Conservation (phyloP, 805 yeast species). For the Sugiyamaella mastotermitis region DNA sequence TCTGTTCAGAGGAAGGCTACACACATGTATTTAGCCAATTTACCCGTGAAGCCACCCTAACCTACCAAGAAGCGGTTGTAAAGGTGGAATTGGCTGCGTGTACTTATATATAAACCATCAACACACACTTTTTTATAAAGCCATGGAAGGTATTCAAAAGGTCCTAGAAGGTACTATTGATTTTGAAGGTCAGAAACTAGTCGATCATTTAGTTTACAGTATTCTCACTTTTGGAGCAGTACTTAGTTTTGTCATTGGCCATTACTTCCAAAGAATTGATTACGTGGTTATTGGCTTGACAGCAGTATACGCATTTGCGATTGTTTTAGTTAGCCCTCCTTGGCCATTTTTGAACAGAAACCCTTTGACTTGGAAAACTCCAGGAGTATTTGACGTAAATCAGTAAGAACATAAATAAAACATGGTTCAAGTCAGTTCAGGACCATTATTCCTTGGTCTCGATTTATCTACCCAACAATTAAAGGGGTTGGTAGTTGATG, state of each 20-base stretch:
- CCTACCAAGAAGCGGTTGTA: no score
- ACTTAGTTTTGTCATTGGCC: slow-evolving; percentile 36
- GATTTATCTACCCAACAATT: slow-evolving; percentile 89
- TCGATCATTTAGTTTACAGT: slow-evolving; percentile 29
- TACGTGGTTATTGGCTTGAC: no score
- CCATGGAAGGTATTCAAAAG: slow-evolving; percentile 15
- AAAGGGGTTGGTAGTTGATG: slow-evolving; percentile 63
- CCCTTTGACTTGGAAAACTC: slow-evolving; percentile 40
- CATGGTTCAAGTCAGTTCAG: neutral
- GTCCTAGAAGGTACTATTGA: slow-evolving; percentile 31
- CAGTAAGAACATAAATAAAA: neutral
- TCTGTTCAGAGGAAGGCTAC: no score
- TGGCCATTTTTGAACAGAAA: slow-evolving; percentile 50
- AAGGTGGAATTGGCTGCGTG: no score
- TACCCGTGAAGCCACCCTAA: no score
- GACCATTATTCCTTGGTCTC: slow-evolving; percentile 43
- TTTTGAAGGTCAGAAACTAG: slow-evolving; percentile 47
- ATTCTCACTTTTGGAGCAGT: slow-evolving; percentile 22
- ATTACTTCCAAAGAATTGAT: slow-evolving; percentile 39
- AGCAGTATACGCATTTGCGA: slow-evolving; percentile 31
- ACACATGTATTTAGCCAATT: no score
- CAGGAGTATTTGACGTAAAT: slow-evolving; percentile 4
- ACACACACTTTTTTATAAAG: no score
- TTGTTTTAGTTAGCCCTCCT: slow-evolving; percentile 40
- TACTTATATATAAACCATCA: no score